phyloP scores from a whole-genome alignment of 2,329 filamentous ascomycete species.

The Arachnopeziza araneosa region DNA sequence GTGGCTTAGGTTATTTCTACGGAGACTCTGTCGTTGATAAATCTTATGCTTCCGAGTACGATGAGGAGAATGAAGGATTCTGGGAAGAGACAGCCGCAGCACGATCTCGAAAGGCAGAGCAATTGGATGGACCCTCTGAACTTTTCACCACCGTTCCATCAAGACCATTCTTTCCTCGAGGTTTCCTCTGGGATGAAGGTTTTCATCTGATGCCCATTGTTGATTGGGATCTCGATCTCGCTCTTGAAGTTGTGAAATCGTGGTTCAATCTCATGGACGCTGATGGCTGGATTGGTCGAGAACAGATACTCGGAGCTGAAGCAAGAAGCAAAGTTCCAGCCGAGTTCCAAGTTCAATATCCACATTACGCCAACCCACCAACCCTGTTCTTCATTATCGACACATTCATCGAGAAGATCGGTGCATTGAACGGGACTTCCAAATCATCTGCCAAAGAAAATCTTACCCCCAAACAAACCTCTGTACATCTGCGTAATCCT shows the following conservation, averaged over 20 bases:
- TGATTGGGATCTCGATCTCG: conserved; percentile 90
- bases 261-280: conserved; percentile 97
- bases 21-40: conserved; percentile 84
- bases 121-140: conserved; percentile 75
- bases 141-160: conserved; percentile 91
- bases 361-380: conserved; percentile 94
- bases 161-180: conserved; percentile 89
- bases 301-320: conserved; percentile 89
- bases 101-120: conserved; percentile 60
- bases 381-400: conserved; percentile 89
- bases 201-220: conserved; percentile 89
- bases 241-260: conserved; percentile 81
- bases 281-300: conserved; percentile 94
- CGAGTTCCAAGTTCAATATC: conserved; percentile 94
- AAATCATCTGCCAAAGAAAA: conserved; percentile 37
- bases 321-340: conserved; percentile 89
- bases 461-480: conserved; percentile 44
- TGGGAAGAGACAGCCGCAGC: conserved; percentile 89
- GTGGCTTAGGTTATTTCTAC: conserved; percentile 93
- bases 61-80: conserved; percentile 91
- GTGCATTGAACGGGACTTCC: conserved; percentile 45
- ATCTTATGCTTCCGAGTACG: conserved; percentile 86
- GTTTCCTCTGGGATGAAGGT: conserved; percentile 97
- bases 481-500: conserved; percentile 60
- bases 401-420: conserved; percentile 73